Conservation (phyloP, 441 rosid species). For the Erodium texanum region DNA sequence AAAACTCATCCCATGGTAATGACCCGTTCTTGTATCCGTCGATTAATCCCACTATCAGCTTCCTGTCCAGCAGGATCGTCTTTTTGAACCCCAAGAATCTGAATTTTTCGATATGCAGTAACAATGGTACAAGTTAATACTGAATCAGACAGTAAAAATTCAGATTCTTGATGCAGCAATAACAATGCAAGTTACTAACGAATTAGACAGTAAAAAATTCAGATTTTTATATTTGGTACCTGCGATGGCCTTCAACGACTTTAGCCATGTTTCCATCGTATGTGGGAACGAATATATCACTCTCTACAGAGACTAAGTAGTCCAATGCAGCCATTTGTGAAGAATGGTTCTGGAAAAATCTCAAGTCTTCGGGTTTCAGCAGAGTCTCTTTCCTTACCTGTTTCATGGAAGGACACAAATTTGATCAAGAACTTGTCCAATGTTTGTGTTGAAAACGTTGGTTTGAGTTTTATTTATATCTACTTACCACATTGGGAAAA, state of each 20-base stretch:
- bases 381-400: slow-evolving; percentile 67
- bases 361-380: slow-evolving; percentile 40
- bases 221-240: slow-evolving; percentile 27
- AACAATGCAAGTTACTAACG: not conserved
- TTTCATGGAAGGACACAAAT: slow-evolving; percentile 11
- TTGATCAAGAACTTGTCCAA: not conserved
- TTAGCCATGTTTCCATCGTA: slow-evolving; percentile 74
- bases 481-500: slow-evolving; percentile 26
- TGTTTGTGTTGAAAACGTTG: not conserved
- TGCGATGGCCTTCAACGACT: slow-evolving; percentile 76
- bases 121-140: not conserved
- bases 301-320: slow-evolving; percentile 58
- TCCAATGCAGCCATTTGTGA: slow-evolving; percentile 81
- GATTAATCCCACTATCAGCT: slow-evolving; percentile 44
- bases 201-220: not conserved
- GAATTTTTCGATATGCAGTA: slow-evolving; percentile 8
- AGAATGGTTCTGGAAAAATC: slow-evolving; percentile 58
- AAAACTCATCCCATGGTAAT: slow-evolving; percentile 56
- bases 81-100: slow-evolving; percentile 74
- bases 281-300: slow-evolving; percentile 67
- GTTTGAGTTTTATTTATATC: not conserved
- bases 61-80: slow-evolving; percentile 47
- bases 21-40: slow-evolving; percentile 42
- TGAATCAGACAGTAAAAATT: not conserved
- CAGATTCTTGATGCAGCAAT: no score